Base-by-base conservation (phyloP, 2,329 filamentous ascomycete species). In the Fusarium robinianum region DNA sequence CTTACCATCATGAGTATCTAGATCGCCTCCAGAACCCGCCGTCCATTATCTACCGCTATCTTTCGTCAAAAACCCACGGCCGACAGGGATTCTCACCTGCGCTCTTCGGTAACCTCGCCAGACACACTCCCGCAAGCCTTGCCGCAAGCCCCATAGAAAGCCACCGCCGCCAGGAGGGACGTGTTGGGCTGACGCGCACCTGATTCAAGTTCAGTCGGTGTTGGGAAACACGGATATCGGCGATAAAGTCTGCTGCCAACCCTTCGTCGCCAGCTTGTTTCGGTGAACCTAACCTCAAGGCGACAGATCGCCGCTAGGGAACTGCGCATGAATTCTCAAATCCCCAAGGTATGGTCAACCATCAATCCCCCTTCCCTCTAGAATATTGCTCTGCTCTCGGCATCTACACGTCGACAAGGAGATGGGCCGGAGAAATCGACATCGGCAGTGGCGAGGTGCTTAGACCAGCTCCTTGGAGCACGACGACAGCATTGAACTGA, bases 301-400 rank as follows among this genome's bases (percentile, higher is more conserved):
- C 56, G 36, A 10, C 31, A 46, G 22, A 18, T 19, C 35, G 43
- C 53, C 51, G 41, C 46, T 35, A 41, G 41, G 43, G 27, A 55
- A 50, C 36, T 43, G 55, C 63, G 55, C 45, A 65, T 65, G 62
- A 64, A 59, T 65, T 53, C 62, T 41, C 62, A 65, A 64, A 56
- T 63, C 36, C 55, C 60, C 33, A 65, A 64, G 62, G 62, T 65
- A 50, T 45, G 50, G 41, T 47, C 10, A 16, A n/a, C n/a, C n/a
- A n/a, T n/a, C n/a, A n/a, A n/a, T n/a, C n/a, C n/a, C n/a, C n/a
- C n/a, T n/a, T n/a, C n/a, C n/a, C n/a, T n/a, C n/a, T n/a, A 24
- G 8, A 24, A 8, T 24, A n/a, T 24, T 24, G 22, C 22, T n/a
- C 22, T n/a, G 22, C n/a, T 24, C 22, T 8, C n/a, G 22, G 22